phyloP scores from a whole-genome alignment of 2,329 filamentous ascomycete genomes.

The Fusarium aywerte region DNA sequence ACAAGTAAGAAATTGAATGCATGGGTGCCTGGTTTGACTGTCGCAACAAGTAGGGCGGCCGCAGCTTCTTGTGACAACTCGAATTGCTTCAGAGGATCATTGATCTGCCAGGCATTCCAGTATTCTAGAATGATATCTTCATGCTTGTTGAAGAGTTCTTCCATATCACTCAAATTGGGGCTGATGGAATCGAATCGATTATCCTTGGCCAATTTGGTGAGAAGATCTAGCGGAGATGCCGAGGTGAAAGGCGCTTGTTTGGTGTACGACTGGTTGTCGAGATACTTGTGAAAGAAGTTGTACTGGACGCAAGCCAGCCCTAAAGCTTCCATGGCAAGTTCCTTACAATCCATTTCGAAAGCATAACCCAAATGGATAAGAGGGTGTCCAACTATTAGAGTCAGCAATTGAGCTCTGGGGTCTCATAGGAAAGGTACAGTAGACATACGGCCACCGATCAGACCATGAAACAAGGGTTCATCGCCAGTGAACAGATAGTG shows the following conservation, averaged over 20 bases:
- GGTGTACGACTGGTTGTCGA: slow-evolving; percentile 79
- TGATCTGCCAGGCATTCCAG: slow-evolving; percentile 87
- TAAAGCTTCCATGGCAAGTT: slow-evolving; percentile 89
- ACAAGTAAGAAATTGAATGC: slow-evolving; percentile 86
- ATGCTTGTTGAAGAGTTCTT: slow-evolving; percentile 73
- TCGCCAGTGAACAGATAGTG: slow-evolving; percentile 81
- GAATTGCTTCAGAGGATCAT: slow-evolving; percentile 78
- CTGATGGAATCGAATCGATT: slow-evolving; percentile 71
- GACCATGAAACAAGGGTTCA: slow-evolving; percentile 81
- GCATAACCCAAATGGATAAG: slow-evolving; percentile 97
- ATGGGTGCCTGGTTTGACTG: slow-evolving; percentile 66
- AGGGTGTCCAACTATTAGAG: slow-evolving; percentile 78
- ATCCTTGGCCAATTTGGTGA: slow-evolving; percentile 76
- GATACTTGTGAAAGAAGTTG: slow-evolving; percentile 70
- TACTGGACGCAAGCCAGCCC: slow-evolving; percentile 71
- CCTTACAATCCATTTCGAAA: slow-evolving; percentile 85
- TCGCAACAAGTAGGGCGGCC: slow-evolving; percentile 70
- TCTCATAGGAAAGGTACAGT: background rate
- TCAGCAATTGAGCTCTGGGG: slow-evolving; percentile 32
- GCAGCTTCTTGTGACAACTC: slow-evolving; percentile 73
- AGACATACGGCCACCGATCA: slow-evolving; percentile 79
- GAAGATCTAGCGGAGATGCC: slow-evolving; percentile 74
- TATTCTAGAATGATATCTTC: slow-evolving; percentile 81
- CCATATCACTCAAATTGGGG: slow-evolving; percentile 71
- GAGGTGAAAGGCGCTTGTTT: slow-evolving; percentile 69